Base-by-base conservation (phyloP, 257 asterid genomes). In the Linaria vulgaris region DNA sequence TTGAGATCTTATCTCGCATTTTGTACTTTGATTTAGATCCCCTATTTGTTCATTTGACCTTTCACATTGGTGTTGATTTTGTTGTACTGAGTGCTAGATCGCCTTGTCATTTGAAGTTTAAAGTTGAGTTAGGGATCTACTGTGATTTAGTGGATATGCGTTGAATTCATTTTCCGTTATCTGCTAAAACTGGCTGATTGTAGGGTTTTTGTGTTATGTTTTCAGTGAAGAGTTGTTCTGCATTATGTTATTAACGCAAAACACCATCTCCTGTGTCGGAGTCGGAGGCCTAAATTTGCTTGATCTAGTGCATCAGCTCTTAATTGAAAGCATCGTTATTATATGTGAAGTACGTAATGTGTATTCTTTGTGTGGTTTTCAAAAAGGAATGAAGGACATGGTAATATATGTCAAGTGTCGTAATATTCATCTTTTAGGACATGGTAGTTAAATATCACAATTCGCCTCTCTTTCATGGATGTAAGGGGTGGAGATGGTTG, bases 1-100 rank as follows among this genome's bases (percentile, higher is more conserved):
- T 3, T 20, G 73, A 70, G 82, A 76, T 80, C 85, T 64, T 68
- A 23, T 15, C 43, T 73, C n/a, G n/a, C n/a, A 56, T 24, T 34
- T 66, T 69, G n/a, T 49, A 31, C 70, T 65, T 39, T 10, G 53
- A 23, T 25, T 50, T 13, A 12, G 61, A 31, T 57, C 10, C n/a
- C n/a, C 43, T 47, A 3, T 27, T n/a, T 25, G 60, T 20, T 19
- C 19, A 12, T 51, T 54, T 24, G 15, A 7, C 44, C 10, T 31
- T 47, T 15, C 56, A 16, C 44, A 62, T 58, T 59, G 49, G 46
- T 16, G 8, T n/a, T 34, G 12, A 25, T 67, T 31, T 25, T 27
- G 9, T 46, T 24, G 46, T 57, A 1, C 30, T 49, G 6, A 24
- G 59, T 30, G 58, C 54, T 61, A 49, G 70, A 69, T 78, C 73